Base-by-base conservation (phyloP, 106 monocot genomes). In the Alisma plantagoaquatica region DNA sequence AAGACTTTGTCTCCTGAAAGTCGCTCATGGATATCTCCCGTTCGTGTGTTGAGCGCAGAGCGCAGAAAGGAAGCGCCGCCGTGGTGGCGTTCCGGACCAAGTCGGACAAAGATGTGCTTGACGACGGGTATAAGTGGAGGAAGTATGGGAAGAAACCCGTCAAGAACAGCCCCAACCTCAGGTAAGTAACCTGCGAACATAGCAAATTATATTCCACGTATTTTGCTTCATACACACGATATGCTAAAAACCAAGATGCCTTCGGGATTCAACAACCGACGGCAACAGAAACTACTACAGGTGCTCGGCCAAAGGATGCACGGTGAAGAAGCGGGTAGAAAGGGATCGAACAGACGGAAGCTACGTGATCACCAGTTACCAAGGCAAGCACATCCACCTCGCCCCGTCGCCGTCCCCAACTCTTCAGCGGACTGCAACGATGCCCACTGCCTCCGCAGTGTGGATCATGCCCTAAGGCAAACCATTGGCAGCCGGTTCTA, bases 281-380 rank as follows among this genome's bases (percentile, higher is more conserved):
- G n/a, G n/a, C n/a, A 24, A 31, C 65, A 77, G 77, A 54, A 73
- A 78, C 29, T 78, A 78, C 52, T 78, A 67, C 57, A 56, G 73
- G 5, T 78, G 77, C 61, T 67, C 68, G 7, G 23, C 15, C 5
- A n/a, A 48, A 23, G 73, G 64, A 0, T 78, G 78, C 35, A 24
- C 22, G 16, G 78, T 78, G 50, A 73, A 78, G 64, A 78, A 78
- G 47, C 58, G 62, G 30, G 78, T 78, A 25, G 73, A 78, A 46
- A 56, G 78, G 33, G 73, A 73, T 41, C 10, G 38, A 3, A 42
- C 73, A 10, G 78, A 78, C 41, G 31, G 41, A 1, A 59, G 68
- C 20, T 78, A 64, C 24, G 73, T 73, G 21, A 68, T 78, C 54
- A 73, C 77, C 2, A 68, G 44, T 28, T 78, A 78, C 42, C 67